Base-by-base conservation (phyloP, 805 yeast species). In the Candida sakaeoensis region DNA sequence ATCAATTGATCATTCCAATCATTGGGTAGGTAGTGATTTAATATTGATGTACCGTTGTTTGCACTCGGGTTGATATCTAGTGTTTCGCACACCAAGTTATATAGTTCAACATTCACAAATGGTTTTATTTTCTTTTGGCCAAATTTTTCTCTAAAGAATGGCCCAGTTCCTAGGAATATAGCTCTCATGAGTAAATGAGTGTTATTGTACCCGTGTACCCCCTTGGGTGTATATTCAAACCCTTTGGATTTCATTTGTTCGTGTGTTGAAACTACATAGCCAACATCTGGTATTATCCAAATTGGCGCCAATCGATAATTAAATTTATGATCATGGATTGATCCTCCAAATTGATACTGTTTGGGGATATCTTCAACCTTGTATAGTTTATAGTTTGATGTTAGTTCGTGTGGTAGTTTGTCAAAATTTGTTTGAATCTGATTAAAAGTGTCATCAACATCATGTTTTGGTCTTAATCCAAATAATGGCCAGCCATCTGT, bases 161-260 rank as follows among this genome's bases (percentile, higher is more conserved):
- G 96, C 0, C 98, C 98, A 1, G 72, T 58, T 0, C 83, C 95
- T 29, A 87, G 51, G 56, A 91, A 90, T 8, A 86, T 50, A 0
- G 95, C 89, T 37, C 95, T 65, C 96, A 89, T 89, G 42, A 88
- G 63, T 5, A 82, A 73, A 45, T 82, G 87, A 0, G 82, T 72
- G 52, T 83, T 85, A 53, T 83, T 79, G 57, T 86, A 90, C 2
- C 97, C 97, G 59, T 87, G 95, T 1, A 84, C 84, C 7, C 96
- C 96, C 40, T 67, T 67, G 3, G 87, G 85, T n/a, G 57, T 55
- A 54, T 81, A 82, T 10, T 72, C 68, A 36, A 66, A 57, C 19
- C 61, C 59, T 53, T 70, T 69, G 2, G 65, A 65, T 17, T 72
- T 70, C 74, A 79, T 76, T 42, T 74, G 74, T 14, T 69, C 70